A percentile compares a stretch with the other conserved stretches of the same genome.
Conservation (phyloP, 23 red algal species). For the Gracilaria gracilis region DNA sequence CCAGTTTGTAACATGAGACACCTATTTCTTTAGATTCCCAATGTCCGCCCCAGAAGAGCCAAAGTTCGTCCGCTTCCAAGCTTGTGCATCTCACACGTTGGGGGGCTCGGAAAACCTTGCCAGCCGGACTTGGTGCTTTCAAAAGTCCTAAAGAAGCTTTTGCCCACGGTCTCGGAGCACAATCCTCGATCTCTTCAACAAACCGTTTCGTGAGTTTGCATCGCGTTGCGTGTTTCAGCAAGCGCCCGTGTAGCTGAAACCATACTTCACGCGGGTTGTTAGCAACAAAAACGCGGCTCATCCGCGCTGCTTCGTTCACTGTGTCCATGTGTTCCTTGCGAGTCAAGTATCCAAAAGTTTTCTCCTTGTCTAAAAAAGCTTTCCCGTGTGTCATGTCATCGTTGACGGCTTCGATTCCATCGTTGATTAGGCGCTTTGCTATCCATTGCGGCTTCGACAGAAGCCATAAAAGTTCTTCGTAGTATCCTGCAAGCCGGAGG, state of each 20-base stretch:
- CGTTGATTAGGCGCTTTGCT: background rate
- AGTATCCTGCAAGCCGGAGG: constrained; percentile 7
- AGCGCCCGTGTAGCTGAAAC: constrained; percentile 32
- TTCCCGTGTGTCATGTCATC: background rate
- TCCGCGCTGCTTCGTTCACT: constrained; percentile 11
- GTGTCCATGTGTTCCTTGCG: background rate
- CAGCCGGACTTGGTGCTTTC: background rate
- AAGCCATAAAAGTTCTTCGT: constrained; percentile 1
- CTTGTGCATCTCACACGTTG: background rate
- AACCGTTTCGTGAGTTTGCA: constrained; percentile 34
- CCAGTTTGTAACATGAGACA: background rate
- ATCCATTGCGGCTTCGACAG: constrained; percentile 30
- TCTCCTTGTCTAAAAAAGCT: background rate
- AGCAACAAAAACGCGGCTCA: background rate
- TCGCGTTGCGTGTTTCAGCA: constrained; percentile 22
- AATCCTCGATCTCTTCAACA: constrained; percentile 14
- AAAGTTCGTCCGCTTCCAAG: background rate
- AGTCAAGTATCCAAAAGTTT: background rate
- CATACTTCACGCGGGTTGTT: constrained; percentile 8
- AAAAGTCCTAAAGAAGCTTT: constrained; percentile 18
- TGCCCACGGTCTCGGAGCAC: constrained; percentile 9
- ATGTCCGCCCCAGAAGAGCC: background rate
- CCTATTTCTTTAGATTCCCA: background rate
- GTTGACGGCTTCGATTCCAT: constrained; percentile 4
- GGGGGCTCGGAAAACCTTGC: background rate